These are phyloP conservation scores for Paramecium pentaurelia DNA, from an alignment of 73 alveolate genomes.

Conservation along the genomic window DNA sequence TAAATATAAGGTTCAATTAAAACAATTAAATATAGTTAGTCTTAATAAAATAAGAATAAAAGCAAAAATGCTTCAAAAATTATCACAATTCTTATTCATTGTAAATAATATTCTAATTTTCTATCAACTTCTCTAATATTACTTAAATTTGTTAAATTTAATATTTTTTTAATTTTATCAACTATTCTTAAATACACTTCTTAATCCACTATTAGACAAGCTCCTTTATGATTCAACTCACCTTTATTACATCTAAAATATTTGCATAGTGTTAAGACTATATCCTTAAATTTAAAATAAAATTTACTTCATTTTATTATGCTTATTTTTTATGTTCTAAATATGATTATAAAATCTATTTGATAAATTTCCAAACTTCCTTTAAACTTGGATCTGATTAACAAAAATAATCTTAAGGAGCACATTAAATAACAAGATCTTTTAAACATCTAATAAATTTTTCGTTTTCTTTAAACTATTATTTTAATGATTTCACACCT, in stretches of 20 bases:
- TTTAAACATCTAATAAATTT: not conserved
- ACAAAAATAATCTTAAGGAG: not conserved
- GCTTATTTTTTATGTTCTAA: not conserved
- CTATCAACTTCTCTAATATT: not conserved
- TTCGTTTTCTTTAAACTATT: not conserved
- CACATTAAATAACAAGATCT: slow-evolving; percentile 34
- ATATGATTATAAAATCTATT: not conserved
- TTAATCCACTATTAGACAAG: slow-evolving; percentile 13
- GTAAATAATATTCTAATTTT: not conserved
- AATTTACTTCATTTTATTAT: not conserved
- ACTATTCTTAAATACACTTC: not conserved
- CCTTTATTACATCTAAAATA: not conserved
- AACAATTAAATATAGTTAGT: not conserved
- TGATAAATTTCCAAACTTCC: slow-evolving; percentile 38
- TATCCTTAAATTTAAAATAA: not conserved
- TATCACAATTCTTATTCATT: not conserved
- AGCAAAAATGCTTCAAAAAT: not conserved
- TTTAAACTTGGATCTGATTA: slow-evolving; percentile 15
- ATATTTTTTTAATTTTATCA: slow-evolving; percentile 6
- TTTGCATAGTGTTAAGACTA: not conserved
- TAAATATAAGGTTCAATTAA: too few relatives aligned
- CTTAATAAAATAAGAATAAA: not conserved
- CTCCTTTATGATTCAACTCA: slow-evolving; percentile 2
- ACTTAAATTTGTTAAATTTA: not conserved
- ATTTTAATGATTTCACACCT: slow-evolving; percentile 9